Evolutionary conservation across 169 alveolate genomes (phyloP).

Genomic region (Eimeria acervulina): DNA sequence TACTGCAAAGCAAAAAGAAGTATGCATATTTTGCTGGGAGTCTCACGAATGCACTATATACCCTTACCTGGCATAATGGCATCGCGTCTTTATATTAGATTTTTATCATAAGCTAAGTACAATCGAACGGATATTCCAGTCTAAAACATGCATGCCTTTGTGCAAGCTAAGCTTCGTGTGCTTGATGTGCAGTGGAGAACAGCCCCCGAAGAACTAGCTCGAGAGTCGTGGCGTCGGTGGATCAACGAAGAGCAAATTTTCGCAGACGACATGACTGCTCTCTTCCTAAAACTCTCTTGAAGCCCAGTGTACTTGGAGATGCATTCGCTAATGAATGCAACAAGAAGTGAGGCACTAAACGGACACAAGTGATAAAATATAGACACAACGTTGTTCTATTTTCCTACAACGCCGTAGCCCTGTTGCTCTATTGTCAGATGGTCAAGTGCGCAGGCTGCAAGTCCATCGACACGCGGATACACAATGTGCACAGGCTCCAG

Average conservation of each 20-base stretch:
- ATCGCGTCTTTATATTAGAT: neutral
- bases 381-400: neutral
- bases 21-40: neutral
- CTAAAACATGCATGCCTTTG: constrained; percentile 75
- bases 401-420: neutral
- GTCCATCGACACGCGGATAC: neutral
- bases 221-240: constrained; percentile 94
- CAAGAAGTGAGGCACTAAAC: neutral
- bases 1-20: constrained; percentile 8
- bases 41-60: neutral
- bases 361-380: neutral
- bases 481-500: neutral
- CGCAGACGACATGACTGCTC: constrained; percentile 92
- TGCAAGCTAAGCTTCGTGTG: constrained; percentile 78
- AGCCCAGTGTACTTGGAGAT: neutral
- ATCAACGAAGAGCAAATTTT: constrained; percentile 91
- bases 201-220: constrained; percentile 90
- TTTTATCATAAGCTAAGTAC: neutral
- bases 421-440: neutral
- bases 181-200: constrained; percentile 84
- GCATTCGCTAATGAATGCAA: neutral
- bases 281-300: constrained; percentile 32
- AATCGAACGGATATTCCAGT: neutral
- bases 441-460: constrained; percentile 5
- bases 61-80: neutral